Evolutionary conservation across 139 green algal genomes (phyloP).

Genomic region (Picochlorum sp.): DNA sequence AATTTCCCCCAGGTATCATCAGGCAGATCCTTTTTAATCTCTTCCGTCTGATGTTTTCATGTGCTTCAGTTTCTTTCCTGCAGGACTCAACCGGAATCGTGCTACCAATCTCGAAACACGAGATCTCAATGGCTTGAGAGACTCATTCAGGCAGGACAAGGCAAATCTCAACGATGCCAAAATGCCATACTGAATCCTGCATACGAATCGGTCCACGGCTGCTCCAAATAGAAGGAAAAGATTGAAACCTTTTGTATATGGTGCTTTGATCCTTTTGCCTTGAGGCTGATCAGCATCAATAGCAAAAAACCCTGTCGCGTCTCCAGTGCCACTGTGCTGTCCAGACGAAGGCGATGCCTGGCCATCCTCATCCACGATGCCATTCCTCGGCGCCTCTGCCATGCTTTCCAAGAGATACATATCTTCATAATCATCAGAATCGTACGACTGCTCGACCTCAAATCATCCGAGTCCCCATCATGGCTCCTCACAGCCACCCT

Average conservation of each 20-base stretch:
- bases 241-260: neutral
- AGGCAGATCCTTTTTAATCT: constrained; percentile 15
- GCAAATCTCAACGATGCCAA: neutral
- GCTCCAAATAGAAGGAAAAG: constrained; percentile 18
- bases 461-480: constrained; percentile 8
- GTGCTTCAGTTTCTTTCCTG: constrained; percentile 8
- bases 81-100: constrained; percentile 4
- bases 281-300: too few species aligned
- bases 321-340: too few species aligned
- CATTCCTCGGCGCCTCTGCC: neutral
- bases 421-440: constrained; percentile 19
- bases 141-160: constrained; percentile 7
- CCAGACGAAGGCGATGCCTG: neutral
- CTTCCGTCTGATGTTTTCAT: constrained; percentile 4
- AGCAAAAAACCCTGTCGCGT: too few species aligned
- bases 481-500: neutral
- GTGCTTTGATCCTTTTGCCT: neutral
- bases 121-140: neutral
- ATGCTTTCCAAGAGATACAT: neutral
- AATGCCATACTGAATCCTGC: constrained; percentile 8
- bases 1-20: constrained; percentile 48
- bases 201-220: constrained; percentile 13
- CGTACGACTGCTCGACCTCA: neutral
- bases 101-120: constrained; percentile 1
- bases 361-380: neutral